Base-by-base conservation (phyloP, 2,329 filamentous ascomycete genomes). In the Curvularia spicifera region DNA sequence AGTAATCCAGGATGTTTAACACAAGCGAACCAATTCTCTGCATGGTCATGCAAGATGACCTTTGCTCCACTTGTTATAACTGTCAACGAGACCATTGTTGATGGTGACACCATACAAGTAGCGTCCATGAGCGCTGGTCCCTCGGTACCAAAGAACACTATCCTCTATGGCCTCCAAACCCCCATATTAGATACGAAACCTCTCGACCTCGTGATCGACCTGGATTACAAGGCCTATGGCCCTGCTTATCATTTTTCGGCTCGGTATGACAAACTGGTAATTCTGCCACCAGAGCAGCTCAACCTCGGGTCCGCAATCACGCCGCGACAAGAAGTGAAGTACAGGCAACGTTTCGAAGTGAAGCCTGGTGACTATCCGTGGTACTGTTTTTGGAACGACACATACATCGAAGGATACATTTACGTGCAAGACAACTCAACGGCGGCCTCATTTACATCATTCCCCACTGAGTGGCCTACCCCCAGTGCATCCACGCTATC, bases 311-410 rank as follows among this genome's bases (percentile, higher is more conserved):
- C 68, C 15, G 47, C 53, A 22, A 40, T 71, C 28, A 59, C 57
- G 42, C 68, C 69, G 29, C 67, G 70, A 9, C 56, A 69, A 50
- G 64, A 66, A 10, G 62, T 66, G 28, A 64, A 65, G 12, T 73
- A 71, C 42, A 66, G 73, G 51, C 76, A 78, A 56, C 78, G 78
- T 39, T 77, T 80, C 61, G 72, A 79, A 50, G 78, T 81, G 10
- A 71, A 78, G 55, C 79, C 82, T n/a, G 85, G 85, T 8, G 85
- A 89, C 35, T 82, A 81, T 57, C 87, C 87, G 2, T 91, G 87
- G 87, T 88, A 86, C 67, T 91, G 88, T 73, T 85, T 84, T 71
- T 91, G 87, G 87, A 90, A 90, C 69, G 78, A 80, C 13, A 90
- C 88, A 0, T 80, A 86, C 52, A 80, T 90, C 49, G 88, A 90